Evolutionary conservation across 495 filamentous ascomycete species (phyloP), one percentile per base, ranked within the genome.

Genomic region (Pseudomonodictys pantanalensis): DNA sequence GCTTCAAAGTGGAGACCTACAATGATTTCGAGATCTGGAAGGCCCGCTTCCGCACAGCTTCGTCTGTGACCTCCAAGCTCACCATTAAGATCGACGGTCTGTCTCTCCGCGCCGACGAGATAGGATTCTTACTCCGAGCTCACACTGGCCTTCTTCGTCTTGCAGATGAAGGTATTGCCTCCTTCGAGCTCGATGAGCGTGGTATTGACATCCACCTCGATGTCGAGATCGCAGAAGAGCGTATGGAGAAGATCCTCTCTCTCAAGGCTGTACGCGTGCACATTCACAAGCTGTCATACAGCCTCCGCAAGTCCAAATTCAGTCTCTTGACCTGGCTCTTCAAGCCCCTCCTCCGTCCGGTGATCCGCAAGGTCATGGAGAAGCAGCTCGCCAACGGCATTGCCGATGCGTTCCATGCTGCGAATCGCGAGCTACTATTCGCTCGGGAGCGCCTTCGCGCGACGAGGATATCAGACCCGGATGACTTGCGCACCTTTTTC

Each of bases 21-120:
- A 95, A 92, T 64, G 87, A 95, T 66, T 76, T 97, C 38, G 88
- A 93, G 59, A 83, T 97, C 49, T 78, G 85, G 56, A 95, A 95
- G 71, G 85, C 84, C 20, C 84, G 86, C 54, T 87, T 89, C 61
- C 79, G 83, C 42, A 90, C 86, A 3, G 78, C 78, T 12, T 82
- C 89, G 1, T 77, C 78, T 6, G 75, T 85, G 51, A 87, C 83
- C 50, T 87, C 85, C 23, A 75, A 88, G 7, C 80, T 92, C 59
- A 89, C 87, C 0, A 76, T 93, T 60, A 88, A 86, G 51, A 69
- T 96, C 39, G 81, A 87, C 64, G 92, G 92, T 0, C 75, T 97
- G 6, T 90, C 90, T 11, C 73, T 93, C 58, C 84, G 86, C 45
- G 91, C 91, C 11, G 81, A 89, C 29, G 91, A 96, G 42, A 79